Percentiles rank a stretch among this genome's conserved stretches.
These are phyloP conservation scores for Micractinium conductrix DNA, from an alignment of 139 green algal species.

Conservation along the genomic window DNA sequence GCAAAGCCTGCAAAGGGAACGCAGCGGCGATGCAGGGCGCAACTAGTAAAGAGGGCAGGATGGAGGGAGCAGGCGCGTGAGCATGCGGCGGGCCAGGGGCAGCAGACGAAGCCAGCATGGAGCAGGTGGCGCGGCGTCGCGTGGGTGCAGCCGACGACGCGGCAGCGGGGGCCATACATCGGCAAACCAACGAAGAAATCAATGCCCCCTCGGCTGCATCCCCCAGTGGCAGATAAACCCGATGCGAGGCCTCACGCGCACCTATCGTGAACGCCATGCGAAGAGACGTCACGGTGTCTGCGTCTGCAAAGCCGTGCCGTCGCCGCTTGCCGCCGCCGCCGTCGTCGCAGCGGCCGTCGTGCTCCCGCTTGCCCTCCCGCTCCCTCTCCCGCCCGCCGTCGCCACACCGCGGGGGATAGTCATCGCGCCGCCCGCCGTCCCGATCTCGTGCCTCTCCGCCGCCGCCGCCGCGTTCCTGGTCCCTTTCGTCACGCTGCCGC, in stretches of 20 bases:
- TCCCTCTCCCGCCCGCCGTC: not conserved
- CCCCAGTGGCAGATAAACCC: too few relatives aligned
- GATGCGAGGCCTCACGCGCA: too few relatives aligned
- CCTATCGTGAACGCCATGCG: constrained; percentile 32
- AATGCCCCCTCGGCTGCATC: too few relatives aligned
- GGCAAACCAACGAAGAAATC: too few relatives aligned
- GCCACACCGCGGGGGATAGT: not conserved
- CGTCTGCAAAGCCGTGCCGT: not conserved
- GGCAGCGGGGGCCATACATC: too few relatives aligned
- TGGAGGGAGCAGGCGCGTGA: not conserved
- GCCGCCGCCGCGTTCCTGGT: not conserved
- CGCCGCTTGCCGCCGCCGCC: not conserved
- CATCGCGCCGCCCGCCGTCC: not conserved
- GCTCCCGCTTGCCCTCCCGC: not conserved
- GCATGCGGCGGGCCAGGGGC: too few relatives aligned
- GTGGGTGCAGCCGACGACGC: too few relatives aligned
- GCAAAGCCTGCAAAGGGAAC: constrained; percentile 73
- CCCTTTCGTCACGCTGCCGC: not conserved
- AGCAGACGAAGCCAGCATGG: not conserved
- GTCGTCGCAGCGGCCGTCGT: not conserved
- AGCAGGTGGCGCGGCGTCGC: too few relatives aligned
- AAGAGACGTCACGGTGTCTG: constrained; percentile 1
- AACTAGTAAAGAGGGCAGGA: not conserved
- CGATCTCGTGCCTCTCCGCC: not conserved
- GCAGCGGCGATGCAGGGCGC: not conserved